Percentiles rank a stretch among this genome's conserved stretches.
These are phyloP conservation scores for Rhododendron griersonianum DNA, from an alignment of 148 eudicot species.

Conservation along the genomic window DNA sequence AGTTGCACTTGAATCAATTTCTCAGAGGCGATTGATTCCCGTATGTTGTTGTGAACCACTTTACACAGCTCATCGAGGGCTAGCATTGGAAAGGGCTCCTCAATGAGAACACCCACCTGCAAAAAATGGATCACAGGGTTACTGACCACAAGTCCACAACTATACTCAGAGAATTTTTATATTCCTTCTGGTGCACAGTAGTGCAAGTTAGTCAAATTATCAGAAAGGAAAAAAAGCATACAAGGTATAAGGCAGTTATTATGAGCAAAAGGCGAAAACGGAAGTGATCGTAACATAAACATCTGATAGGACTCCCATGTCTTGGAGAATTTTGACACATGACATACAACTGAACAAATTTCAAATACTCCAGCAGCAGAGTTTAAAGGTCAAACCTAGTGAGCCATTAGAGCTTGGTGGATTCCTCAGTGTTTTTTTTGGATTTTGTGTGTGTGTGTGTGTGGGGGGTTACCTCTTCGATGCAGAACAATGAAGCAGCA, in stretches of 20 bases:
- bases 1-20: constrained; percentile 45
- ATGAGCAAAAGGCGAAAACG: background rate
- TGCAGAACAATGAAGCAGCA: constrained; percentile 93
- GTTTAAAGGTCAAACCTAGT: background rate
- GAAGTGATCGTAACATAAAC: background rate
- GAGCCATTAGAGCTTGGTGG: background rate
- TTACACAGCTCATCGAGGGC: constrained; percentile 85
- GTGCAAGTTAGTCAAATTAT: background rate
- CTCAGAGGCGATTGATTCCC: constrained; percentile 52
- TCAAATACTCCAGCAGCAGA: background rate
- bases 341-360: background rate
- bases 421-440: background rate
- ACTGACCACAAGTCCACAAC: background rate
- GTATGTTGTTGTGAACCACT: constrained; percentile 40
- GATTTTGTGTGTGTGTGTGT: background rate
- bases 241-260: background rate
- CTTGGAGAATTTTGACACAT: background rate
- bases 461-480: constrained; percentile 61
- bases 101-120: constrained; percentile 96
- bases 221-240: background rate
- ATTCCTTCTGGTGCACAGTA: background rate
- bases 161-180: background rate
- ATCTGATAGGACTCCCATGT: background rate
- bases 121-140: constrained; percentile 6
- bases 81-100: constrained; percentile 96